Evolutionary conservation across 768 basidiomycete species (phyloP).

Genomic region (Termitomyces eurrhizus): DNA sequence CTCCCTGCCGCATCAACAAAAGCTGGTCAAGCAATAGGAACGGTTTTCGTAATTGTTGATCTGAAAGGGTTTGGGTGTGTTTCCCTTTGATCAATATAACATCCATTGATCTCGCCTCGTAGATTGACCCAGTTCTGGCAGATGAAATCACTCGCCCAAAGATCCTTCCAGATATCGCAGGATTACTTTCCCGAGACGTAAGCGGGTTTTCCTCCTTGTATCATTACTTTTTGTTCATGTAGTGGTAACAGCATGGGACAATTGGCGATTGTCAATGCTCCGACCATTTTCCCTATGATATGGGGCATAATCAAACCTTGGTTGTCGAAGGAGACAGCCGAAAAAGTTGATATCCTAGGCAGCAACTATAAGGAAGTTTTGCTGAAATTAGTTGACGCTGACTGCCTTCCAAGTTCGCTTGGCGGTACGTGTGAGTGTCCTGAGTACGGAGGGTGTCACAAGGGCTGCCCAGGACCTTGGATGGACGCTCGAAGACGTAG

Average conservation of each 20-base stretch:
- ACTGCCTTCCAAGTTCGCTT: slow-evolving; percentile 55
- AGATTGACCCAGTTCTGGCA: slow-evolving; percentile 75
- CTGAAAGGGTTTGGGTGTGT: slow-evolving; percentile 66
- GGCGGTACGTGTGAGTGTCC: slow-evolving; percentile 68
- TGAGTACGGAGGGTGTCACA: slow-evolving; percentile 50
- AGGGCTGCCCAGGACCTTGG: slow-evolving; percentile 71
- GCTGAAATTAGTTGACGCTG: slow-evolving; percentile 56
- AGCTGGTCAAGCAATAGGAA: slow-evolving; percentile 46
- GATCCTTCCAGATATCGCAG: slow-evolving; percentile 71
- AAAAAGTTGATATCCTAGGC: slow-evolving; percentile 65
- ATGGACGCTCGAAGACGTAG: slow-evolving; percentile 56
- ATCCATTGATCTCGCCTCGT: background rate
- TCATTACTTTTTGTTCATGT: background rate
- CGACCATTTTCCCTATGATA: slow-evolving; percentile 67
- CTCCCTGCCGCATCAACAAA: slow-evolving; percentile 61
- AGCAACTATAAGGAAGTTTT: slow-evolving; percentile 53
- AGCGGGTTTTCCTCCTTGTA: slow-evolving; percentile 12
- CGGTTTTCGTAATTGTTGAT: slow-evolving; percentile 63
- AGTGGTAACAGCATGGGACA: slow-evolving; percentile 58
- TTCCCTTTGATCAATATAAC: background rate
- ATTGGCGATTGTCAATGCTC: slow-evolving; percentile 68
- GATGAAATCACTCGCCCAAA: slow-evolving; percentile 59
- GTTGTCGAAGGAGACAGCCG: slow-evolving; percentile 68
- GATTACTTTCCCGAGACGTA: slow-evolving; percentile 79
- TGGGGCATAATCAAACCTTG: slow-evolving; percentile 69